These are phyloP conservation scores for Pichia inconspicua DNA, from an alignment of 1,139 yeast species.

Conservation along the genomic window DNA sequence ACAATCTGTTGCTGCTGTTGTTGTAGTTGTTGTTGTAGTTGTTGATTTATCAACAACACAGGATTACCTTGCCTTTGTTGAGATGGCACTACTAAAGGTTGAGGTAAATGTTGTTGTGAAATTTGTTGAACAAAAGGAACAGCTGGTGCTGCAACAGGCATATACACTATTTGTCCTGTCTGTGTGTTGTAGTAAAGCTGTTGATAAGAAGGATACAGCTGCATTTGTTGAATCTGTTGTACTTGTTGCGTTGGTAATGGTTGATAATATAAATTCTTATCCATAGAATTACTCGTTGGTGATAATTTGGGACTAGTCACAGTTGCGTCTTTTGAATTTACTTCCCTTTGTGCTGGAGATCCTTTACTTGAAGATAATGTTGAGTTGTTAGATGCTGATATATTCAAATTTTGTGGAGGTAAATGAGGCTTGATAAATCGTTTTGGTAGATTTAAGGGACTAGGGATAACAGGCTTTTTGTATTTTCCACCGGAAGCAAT, in stretches of 20 bases:
- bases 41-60: neutral
- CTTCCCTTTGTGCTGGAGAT: neutral
- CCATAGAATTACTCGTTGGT: neutral
- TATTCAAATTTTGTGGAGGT: neutral
- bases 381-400: neutral
- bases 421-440: neutral
- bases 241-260: neutral
- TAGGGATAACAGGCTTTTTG: neutral
- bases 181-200: constrained; percentile 9
- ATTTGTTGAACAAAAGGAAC: neutral
- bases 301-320: neutral
- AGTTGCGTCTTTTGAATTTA: neutral
- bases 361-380: neutral
- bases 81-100: neutral
- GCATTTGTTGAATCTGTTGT: neutral
- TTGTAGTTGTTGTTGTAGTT: neutral
- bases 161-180: constrained; percentile 3
- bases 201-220: constrained; percentile 1
- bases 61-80: neutral
- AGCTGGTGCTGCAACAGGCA: constrained; percentile 1
- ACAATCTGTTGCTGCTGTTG: constrained; percentile 1
- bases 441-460: constrained; percentile 5
- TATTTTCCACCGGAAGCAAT: neutral
- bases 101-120: neutral
- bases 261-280: no score